Evolutionary conservation across 2,329 filamentous ascomycete species (phyloP), one percentile per base, ranked within the genome.

Genomic region (Fusarium falciforme): DNA sequence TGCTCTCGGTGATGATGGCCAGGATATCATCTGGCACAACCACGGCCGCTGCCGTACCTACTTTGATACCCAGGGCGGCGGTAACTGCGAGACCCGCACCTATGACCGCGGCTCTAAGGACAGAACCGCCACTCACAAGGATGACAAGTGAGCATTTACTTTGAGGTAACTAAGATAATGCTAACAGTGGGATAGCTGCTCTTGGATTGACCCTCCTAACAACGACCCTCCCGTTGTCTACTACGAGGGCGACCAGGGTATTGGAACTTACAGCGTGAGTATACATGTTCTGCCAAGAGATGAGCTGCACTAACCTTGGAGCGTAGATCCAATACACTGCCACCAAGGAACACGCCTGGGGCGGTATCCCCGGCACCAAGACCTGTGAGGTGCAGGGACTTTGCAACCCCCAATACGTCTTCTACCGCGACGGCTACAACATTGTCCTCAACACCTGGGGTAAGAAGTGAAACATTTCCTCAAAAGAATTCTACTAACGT

Each of bases 11-110:
- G 44, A 22, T 17, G 47, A 64, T 17, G n/a, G 54, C 25, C 61
- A 64, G 61, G 40, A 49, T 4, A 36, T 49, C n/a, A 64, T 64
- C 61, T 64, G 61, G 61, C 61, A 64, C 33, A 64, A 64, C 47
- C 61, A 57, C 35, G 49, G 29, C 22, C 35, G 27, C 31, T 64
- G 61, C 36, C 47, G 61, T 4, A 64, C 61, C 33, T 64, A 57
- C 61, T 64, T 64, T 42, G 35, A 64, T 22, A 64, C 61, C 14
- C 61, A 64, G 36, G 61, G 61, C 6, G 61, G 61, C 17, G 61
- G 61, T 5, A 64, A 64, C 61, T 64, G 61, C 25, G 61, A 64
- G 49, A 57, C 49, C 17, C 47, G 61, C n/a, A 64, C 61, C n/a
- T 64, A 64, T 27, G 49, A 64, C 33, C 44, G 61, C 7, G 61